Evolutionary conservation across 2,329 filamentous ascomycete genomes (phyloP).

Genomic region (Rhinocladiella mackenziei): DNA sequence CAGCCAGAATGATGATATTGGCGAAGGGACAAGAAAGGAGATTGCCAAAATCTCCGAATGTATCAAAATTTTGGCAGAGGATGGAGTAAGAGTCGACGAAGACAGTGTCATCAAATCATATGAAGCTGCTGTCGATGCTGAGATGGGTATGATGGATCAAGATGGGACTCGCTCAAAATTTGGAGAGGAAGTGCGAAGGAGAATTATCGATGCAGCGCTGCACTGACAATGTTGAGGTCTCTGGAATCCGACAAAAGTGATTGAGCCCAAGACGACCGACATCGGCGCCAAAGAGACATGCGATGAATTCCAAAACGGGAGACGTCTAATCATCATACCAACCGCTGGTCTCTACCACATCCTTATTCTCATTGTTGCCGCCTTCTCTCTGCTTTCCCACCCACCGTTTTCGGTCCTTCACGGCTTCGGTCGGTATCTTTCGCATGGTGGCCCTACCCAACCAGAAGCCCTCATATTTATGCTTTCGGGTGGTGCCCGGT

Average conservation of each 20-base stretch:
- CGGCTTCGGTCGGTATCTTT: not conserved
- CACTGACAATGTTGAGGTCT: conserved; percentile 12
- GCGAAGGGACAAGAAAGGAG: conserved; percentile 72
- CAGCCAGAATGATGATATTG: conserved; percentile 86
- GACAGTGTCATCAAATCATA: conserved; percentile 81
- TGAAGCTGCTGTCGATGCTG: conserved; percentile 70
- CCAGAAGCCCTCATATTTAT: conserved; percentile 16
- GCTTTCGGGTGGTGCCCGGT: conserved; percentile 12
- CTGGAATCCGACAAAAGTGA: not conserved
- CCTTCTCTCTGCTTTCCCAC: conserved; percentile 6
- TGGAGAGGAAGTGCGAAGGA: conserved; percentile 21
- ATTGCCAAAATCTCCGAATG: conserved; percentile 80
- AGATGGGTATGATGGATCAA: conserved; percentile 40
- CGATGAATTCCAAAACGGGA: no score
- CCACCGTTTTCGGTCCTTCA: conserved; percentile 3
- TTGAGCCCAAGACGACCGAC: no score
- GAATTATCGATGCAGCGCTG: conserved; percentile 27
- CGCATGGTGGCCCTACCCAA: conserved; percentile 16
- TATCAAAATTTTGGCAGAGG: conserved; percentile 76
- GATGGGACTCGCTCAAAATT: conserved; percentile 16
- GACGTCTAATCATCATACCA: conserved; percentile 19
- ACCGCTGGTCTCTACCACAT: conserved; percentile 18
- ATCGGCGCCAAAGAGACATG: not conserved
- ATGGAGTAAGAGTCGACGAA: conserved; percentile 81
- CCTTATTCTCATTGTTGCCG: not conserved